A percentile compares a stretch with the other conserved stretches of the same genome.
Conservation (phyloP, 306 rosid species). For the Trichosanthes cucumerina region DNA sequence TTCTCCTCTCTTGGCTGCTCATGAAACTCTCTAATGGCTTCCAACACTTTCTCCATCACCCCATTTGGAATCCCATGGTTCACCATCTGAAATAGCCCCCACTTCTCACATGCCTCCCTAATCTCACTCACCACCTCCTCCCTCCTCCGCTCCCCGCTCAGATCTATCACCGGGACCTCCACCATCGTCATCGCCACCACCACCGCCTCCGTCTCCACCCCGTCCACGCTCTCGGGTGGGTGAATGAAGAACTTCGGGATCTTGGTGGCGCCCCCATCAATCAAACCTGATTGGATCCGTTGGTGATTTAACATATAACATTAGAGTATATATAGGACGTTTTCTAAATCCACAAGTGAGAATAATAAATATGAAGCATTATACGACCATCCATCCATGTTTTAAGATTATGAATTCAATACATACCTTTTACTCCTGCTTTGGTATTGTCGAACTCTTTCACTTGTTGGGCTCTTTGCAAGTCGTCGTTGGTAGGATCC, state of each 20-base stretch:
- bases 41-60: slow-evolving; percentile 39
- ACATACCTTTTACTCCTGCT: slow-evolving; percentile 61
- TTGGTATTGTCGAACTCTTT: slow-evolving; percentile 59
- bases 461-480: slow-evolving; percentile 50
- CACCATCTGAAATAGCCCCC: slow-evolving; percentile 75
- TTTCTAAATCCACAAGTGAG: no score
- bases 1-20: slow-evolving; percentile 54
- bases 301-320: no score
- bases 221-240: slow-evolving; percentile 20
- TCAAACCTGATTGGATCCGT: slow-evolving; percentile 19
- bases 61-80: slow-evolving; percentile 53
- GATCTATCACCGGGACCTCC: slow-evolving; percentile 54
- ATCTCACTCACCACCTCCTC: slow-evolving; percentile 28
- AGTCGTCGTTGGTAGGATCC: not conserved
- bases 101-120: slow-evolving; percentile 42
- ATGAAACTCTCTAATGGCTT: slow-evolving; percentile 38
- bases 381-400: no score
- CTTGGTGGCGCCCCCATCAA: slow-evolving; percentile 42
- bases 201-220: no score
- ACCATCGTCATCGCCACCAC: not conserved
- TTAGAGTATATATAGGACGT: no score
- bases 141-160: slow-evolving; percentile 29
- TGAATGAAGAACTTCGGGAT: slow-evolving; percentile 58
- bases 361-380: no score
- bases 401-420: not conserved